Base-by-base conservation (phyloP, 257 asterid species). In the Scutellaria baicalensis region DNA sequence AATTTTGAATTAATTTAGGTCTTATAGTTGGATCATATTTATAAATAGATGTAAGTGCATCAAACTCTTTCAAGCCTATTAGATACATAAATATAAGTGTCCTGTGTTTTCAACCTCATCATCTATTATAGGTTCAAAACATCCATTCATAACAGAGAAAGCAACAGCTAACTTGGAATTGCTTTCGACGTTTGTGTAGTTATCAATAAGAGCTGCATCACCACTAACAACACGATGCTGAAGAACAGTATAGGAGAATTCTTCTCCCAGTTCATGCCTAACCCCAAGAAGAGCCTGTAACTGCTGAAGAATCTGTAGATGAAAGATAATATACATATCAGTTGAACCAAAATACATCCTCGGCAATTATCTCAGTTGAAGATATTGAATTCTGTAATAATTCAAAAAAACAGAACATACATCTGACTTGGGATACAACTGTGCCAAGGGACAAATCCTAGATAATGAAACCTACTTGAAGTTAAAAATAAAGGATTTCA, bases 211-310 rank as follows among this genome's bases (percentile, higher is more conserved):
- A 60, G 80, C 64, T 52, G 66, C 67, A 73, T 86, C 87, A 49
- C 68, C 62, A 65, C 64, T 73, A 76, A 82, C 79, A 72, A 67
- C 87, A 54, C 77, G 80, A 69, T 78, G 83, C 59, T 70, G 93
- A 78, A 89, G 95, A 80, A 89, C 51, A 39, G 92, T 83, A 77
- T 93, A 91, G 42, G 89, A 86, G 81, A 82, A 92, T 20, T 93
- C 98, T 57, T 82, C 89, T 44, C 82, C 91, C 49, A 88, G 77
- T 70, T 91, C 91, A 68, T 89, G 88, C 76, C 77, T 86, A 55
- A 83, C 81, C 49, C 97, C 98, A 62, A 86, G 82, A 79, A 91
- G 92, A 79, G 17, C 73, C 81, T 72, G 85, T 52, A 94, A 89
- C 76, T 63, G 75, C 87, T 83, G 87, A 74, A 66, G 81, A 72